Percentiles rank a stretch among this genome's conserved stretches.
Evolutionary conservation across 1,284 basidiomycete species (phyloP).

Genomic region (Fomes fomentarius): DNA sequence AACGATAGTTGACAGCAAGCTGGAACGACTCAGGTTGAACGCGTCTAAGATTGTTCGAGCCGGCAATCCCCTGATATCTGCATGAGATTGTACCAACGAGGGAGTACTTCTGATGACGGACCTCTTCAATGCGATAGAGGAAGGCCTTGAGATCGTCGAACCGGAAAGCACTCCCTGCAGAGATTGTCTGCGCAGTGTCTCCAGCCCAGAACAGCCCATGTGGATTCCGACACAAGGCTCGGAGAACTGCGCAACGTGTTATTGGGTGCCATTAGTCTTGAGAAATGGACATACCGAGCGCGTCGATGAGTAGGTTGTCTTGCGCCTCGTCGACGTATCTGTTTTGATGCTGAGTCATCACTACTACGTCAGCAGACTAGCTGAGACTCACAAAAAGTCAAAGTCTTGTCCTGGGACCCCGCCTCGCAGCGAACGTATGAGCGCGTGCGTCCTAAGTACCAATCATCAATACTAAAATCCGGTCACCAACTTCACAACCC

Average conservation of each 20-base stretch:
- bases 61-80: too few species aligned
- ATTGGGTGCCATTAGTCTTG: neutral
- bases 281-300: conserved; percentile 46
- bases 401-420: conserved; percentile 47
- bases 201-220: conserved; percentile 79
- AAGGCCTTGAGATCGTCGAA: conserved; percentile 76
- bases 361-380: too few species aligned
- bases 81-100: too few species aligned
- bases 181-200: conserved; percentile 80
- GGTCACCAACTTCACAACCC: conserved; percentile 3
- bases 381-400: conserved; percentile 57
- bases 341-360: too few species aligned
- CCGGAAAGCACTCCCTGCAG: conserved; percentile 69
- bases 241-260: conserved; percentile 49
- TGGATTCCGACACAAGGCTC: conserved; percentile 61
- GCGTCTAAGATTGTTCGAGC: neutral
- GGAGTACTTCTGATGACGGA: conserved; percentile 23
- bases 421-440: conserved; percentile 45
- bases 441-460: conserved; percentile 56
- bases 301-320: conserved; percentile 72
- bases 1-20: conserved; percentile 68
- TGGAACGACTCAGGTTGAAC: conserved; percentile 54
- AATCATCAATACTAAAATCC: too few species aligned
- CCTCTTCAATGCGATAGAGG: conserved; percentile 65
- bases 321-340: conserved; percentile 78